These are phyloP conservation scores for Inga leiocalycina DNA, from an alignment of 306 rosid genomes.

Conservation along the genomic window DNA sequence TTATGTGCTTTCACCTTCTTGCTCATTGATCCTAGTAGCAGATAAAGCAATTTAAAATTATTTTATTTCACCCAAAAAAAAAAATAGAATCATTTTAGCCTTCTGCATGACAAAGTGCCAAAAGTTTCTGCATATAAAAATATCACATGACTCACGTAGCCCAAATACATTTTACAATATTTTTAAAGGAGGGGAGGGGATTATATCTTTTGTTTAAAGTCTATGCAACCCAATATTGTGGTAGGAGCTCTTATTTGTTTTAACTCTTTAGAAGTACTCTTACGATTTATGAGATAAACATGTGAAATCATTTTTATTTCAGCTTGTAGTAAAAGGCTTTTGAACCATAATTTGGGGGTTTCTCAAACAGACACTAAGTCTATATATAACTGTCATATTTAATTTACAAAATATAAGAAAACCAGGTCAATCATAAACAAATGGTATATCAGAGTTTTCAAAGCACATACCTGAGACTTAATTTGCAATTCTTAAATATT, in stretches of 20 bases:
- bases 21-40: slow-evolving; percentile 3
- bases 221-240: slow-evolving; percentile 65
- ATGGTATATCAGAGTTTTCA: too few species aligned
- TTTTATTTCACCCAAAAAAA: too few species aligned
- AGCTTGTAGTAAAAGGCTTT: too few species aligned
- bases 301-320: too few species aligned
- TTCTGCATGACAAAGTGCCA: slow-evolving; percentile 17
- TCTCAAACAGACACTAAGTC: too few species aligned
- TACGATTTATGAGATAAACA: too few species aligned
- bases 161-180: slow-evolving; percentile 30
- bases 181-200: not conserved
- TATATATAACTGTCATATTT: too few species aligned
- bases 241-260: not conserved
- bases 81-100: not conserved
- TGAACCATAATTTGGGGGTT: too few species aligned
- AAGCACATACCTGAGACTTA: not conserved
- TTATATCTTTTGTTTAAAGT: not conserved
- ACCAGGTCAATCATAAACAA: not conserved
- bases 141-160: not conserved
- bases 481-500: too few species aligned
- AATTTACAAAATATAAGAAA: not conserved
- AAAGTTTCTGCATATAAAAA: slow-evolving; percentile 13
- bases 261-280: too few species aligned
- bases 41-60: slow-evolving; percentile 10
- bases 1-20: not conserved